Base-by-base conservation (phyloP, 768 basidiomycete species). In the Boletus tomentosulus region DNA sequence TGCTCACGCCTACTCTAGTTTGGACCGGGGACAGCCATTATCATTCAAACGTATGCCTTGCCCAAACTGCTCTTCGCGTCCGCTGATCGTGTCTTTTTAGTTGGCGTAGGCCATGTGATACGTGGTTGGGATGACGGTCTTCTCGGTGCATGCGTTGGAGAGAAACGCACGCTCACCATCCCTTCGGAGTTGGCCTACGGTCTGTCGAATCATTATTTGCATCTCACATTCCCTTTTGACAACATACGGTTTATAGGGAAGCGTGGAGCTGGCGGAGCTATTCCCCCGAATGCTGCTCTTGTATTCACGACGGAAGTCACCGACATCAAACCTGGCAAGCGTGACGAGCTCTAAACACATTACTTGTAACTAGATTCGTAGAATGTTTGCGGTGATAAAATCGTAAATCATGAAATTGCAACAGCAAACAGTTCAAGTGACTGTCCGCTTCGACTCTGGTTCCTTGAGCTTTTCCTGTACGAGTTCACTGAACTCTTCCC, bases 141-240 rank as follows among this genome's bases (percentile, higher is more conserved):
- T 46, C 53, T 79, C 37, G 89, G 87, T 51, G 93, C 96, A 85
- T 96, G 94, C 66, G 66, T 92, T 37, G 76, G 80, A 55, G 94
- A 97, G 75, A 93, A 91, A 76, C 86, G 94, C 42, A 90, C 77
- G 5, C 78, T 98, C 56, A 94, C 87, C 24, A 96, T 98, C 56
- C 94, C 94, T 13, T 66, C 91, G 6, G 56, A 74, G 47, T 73
- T 85, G 74, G 94, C 85, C 22, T 97, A 97, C 61, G 93, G 94
- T 93, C 53, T 53, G 88, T 76, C 6, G 11, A 30, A 15, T 34
- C 7, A 15, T 25, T 10, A 1, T 43, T 13, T 28, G 3, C 48
- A 16, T 19, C 4, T n/a, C 5, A 39, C 24, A 19, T 50, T 13
- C 30, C 1, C 22, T 42, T 38, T 48, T 43, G 57, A 38, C 7